Evolutionary conservation across 306 rosid genomes (phyloP).

Genomic region (Lathyrus sativus): DNA sequence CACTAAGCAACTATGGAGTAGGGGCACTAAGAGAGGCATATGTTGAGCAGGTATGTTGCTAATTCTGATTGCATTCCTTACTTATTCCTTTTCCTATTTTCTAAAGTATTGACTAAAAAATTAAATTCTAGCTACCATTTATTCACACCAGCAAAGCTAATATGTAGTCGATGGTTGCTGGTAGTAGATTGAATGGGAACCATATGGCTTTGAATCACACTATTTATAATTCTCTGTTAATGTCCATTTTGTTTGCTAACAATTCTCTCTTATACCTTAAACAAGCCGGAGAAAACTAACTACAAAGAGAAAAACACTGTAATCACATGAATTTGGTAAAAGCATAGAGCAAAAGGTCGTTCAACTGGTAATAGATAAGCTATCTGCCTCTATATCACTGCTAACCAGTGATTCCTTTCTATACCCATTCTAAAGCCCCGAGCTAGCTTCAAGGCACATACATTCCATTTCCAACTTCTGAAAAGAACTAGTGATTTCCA

Average conservation of each 20-base stretch:
- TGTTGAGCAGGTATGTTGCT: slow-evolving; percentile 81
- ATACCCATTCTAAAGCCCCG: too few species aligned
- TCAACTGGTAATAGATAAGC: too few species aligned
- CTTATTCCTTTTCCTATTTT: not conserved
- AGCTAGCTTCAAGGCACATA: too few species aligned
- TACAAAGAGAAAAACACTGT: too few species aligned
- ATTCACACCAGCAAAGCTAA: slow-evolving; percentile 18
- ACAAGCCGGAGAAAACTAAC: too few species aligned
- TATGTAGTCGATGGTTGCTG: slow-evolving; percentile 19
- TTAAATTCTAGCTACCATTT: slow-evolving; percentile 16
- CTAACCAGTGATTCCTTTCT: too few species aligned
- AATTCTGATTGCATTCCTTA: slow-evolving; percentile 8
- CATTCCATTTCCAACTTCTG: too few species aligned
- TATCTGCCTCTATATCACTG: too few species aligned
- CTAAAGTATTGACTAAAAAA: not conserved
- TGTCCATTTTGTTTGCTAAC: not conserved
- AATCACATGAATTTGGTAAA: too few species aligned
- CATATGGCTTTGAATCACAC: not conserved
- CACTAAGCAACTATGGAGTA: slow-evolving; percentile 67
- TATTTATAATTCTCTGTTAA: not conserved
- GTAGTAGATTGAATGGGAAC: slow-evolving; percentile 1
- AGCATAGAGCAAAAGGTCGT: too few species aligned
- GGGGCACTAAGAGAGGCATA: slow-evolving; percentile 75
- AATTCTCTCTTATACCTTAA: too few species aligned
- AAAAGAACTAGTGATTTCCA: too few species aligned